phyloP scores from a whole-genome alignment of 805 yeast species.

The Allodekkera sacchari region DNA sequence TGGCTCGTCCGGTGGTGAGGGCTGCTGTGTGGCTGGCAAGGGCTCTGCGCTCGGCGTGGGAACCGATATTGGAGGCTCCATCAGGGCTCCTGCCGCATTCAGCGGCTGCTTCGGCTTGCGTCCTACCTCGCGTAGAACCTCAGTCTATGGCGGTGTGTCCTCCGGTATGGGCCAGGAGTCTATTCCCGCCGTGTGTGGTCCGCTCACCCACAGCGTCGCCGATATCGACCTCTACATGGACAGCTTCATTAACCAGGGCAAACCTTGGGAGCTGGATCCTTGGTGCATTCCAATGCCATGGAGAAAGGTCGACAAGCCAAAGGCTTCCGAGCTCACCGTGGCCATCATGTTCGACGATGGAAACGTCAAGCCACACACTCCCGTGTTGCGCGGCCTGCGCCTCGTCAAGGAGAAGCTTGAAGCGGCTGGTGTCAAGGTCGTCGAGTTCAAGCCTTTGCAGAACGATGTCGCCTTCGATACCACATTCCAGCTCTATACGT shows the following conservation, averaged over 20 bases:
- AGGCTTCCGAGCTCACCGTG: slow-evolving; percentile 40
- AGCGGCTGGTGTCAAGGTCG: slow-evolving; percentile 50
- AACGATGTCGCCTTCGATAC: slow-evolving; percentile 52
- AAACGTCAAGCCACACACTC: slow-evolving; percentile 59
- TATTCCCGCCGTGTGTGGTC: slow-evolving; percentile 60
- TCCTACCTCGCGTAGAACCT: slow-evolving; percentile 50
- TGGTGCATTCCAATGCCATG: slow-evolving; percentile 43
- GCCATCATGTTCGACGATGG: slow-evolving; percentile 62
- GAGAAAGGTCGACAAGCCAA: slow-evolving; percentile 34
- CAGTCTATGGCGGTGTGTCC: slow-evolving; percentile 39
- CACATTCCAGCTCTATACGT: slow-evolving; percentile 46
- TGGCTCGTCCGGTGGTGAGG: slow-evolving; percentile 73
- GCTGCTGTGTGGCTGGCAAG: slow-evolving; percentile 49
- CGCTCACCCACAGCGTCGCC: slow-evolving; percentile 54
- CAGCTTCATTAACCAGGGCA: slow-evolving; percentile 48
- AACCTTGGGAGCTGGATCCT: slow-evolving; percentile 50
- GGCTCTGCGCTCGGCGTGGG: slow-evolving; percentile 54
- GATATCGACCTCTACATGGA: slow-evolving; percentile 67
- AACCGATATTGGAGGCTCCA: slow-evolving; percentile 67
- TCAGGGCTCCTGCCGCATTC: slow-evolving; percentile 61
- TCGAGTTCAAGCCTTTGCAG: slow-evolving; percentile 50
- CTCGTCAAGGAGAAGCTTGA: slow-evolving; percentile 44
- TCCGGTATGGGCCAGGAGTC: slow-evolving; percentile 58
- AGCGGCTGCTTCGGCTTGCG: slow-evolving; percentile 55
- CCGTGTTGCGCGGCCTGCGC: slow-evolving; percentile 49